Conservation (phyloP, 345 rosid species). For the Passiflora organensis region DNA sequence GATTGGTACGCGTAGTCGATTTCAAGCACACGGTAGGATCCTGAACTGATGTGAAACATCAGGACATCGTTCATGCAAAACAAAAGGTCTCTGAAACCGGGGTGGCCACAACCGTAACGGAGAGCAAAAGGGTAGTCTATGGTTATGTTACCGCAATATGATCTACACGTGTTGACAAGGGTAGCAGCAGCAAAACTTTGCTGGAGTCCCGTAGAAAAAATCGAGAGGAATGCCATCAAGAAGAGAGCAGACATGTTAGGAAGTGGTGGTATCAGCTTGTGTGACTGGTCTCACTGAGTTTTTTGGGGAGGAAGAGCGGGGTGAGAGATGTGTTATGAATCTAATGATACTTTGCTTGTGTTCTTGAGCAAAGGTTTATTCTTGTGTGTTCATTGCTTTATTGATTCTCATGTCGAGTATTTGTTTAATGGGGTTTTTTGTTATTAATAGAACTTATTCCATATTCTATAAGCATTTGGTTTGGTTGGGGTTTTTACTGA, state of each 20-base stretch:
- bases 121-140: conserved; percentile 74
- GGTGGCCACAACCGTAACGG: conserved; percentile 80
- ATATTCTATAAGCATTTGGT: not conserved
- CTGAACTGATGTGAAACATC: conserved; percentile 83
- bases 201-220: conserved; percentile 13
- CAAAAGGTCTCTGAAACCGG: conserved; percentile 71
- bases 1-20: conserved; percentile 78
- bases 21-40: conserved; percentile 73
- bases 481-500: not conserved
- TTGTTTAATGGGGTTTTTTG: not conserved
- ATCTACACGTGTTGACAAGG: conserved; percentile 39
- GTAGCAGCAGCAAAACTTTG: conserved; percentile 8
- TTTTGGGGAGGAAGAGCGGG: not conserved
- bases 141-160: conserved; percentile 80
- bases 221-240: conserved; percentile 4
- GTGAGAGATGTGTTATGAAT: not conserved
- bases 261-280: not conserved
- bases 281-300: not conserved
- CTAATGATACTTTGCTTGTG: conserved; percentile 51
- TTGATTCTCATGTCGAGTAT: conserved; percentile 12
- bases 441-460: not conserved
- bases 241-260: conserved; percentile 20
- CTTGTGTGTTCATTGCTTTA: conserved; percentile 10
- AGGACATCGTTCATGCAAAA: conserved; percentile 77
- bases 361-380: conserved; percentile 1